Evolutionary conservation across 176 grass and related monocot species (phyloP), one percentile per base, ranked within the genome.

Genomic region (Musa itinerans): DNA sequence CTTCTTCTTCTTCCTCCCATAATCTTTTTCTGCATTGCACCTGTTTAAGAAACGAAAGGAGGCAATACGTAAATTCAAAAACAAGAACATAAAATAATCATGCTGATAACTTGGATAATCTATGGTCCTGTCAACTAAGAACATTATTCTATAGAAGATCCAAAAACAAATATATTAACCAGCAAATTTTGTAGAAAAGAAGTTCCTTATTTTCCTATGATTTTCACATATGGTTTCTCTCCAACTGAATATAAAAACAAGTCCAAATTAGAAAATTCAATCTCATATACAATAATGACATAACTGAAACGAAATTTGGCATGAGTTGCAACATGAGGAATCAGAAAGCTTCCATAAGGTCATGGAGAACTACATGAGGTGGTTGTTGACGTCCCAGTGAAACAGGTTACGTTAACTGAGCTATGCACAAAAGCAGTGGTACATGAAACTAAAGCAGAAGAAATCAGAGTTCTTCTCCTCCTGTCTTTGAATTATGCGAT

Each of bases 11-110:
- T 74, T 79, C 70, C 7, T 83, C 87, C 19, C 75, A 78, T 70
- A 93, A 27, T 79, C 89, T 90, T 78, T 88, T 75, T 72, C 87
- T 83, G 80, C 93, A 97, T 49, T 97, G 87, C 29, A 92, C 76
- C 93, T 93, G 85, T 63, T 82, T 51, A 90, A 79, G 53, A 11
- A 52, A 84, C 81, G 34, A 68, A 2, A 10, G 43, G 10, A 71
- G 5, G 1, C 9, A 17, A 17, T 86, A 51, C 57, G 21, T 68
- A 48, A 81, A 52, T 27, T 26, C 25, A 22, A 73, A 64, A 43
- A 19, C 9, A 78, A 66, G 15, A 2, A 43, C 34, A 43, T 6
- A 23, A 52, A 43, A 17, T 26, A 29, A 43, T 57, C 73, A 75
- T 17, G 48, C 13, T 21, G 23, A 6, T 65, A 26, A 65, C 63